These are phyloP conservation scores for Fonsecaea erecta DNA, from an alignment of 2,329 filamentous ascomycete species.

Conservation along the genomic window DNA sequence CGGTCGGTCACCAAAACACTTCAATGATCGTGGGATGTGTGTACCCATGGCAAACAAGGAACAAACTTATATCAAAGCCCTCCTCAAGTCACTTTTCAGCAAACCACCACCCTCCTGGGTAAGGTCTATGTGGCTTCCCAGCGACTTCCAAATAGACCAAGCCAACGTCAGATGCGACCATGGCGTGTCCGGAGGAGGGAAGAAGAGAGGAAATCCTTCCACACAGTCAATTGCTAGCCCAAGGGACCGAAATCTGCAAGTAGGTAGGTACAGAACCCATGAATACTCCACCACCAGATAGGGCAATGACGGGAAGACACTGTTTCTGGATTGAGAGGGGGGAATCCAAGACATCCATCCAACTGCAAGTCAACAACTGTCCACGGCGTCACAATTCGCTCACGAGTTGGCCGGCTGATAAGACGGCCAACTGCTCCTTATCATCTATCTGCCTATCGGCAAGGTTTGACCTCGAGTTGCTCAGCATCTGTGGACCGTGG, in stretches of 20 bases:
- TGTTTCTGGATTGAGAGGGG: constrained; percentile 4
- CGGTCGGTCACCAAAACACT: background rate
- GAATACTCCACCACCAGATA: constrained; percentile 19
- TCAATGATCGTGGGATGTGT: background rate
- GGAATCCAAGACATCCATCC: background rate
- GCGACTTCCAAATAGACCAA: background rate
- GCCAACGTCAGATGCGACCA: constrained; percentile 1
- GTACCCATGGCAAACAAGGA: background rate
- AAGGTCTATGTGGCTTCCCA: constrained; percentile 10
- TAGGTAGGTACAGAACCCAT: background rate
- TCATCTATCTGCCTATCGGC: constrained; percentile 31
- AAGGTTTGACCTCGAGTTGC: constrained; percentile 13
- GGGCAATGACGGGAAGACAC: constrained; percentile 10
- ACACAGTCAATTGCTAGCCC: constrained; percentile 7
- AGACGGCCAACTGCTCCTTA: constrained; percentile 19
- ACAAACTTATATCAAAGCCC: constrained; percentile 15
- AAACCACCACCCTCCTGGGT: constrained; percentile 16
- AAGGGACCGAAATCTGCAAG: constrained; percentile 6
- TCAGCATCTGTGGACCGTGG: constrained; percentile 15
- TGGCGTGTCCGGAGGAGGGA: background rate
- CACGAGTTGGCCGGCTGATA: constrained; percentile 23
- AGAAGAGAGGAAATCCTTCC: background rate
- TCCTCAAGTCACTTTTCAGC: constrained; percentile 1
- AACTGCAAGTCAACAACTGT: constrained; percentile 9
- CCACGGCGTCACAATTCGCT: constrained; percentile 20